phyloP scores from a whole-genome alignment of 495 filamentous ascomycete species.

The Podospora appendiculata region DNA sequence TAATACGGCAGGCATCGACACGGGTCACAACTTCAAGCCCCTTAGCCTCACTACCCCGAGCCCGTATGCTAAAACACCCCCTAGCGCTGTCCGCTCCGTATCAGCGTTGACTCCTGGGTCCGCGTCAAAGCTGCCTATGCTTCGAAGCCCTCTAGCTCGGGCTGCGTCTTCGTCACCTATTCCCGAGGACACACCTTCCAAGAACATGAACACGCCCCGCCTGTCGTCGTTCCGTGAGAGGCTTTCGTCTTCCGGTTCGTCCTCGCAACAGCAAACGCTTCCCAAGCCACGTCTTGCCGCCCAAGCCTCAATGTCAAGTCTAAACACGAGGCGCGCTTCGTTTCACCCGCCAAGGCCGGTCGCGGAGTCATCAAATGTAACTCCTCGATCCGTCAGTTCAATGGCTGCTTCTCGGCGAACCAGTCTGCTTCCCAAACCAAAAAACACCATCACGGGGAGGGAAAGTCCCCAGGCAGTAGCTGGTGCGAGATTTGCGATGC shows the following conservation, averaged over 20 bases:
- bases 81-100: slow-evolving; percentile 23
- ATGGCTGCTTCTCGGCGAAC: slow-evolving; percentile 20
- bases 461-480: slow-evolving; percentile 33
- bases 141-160: slow-evolving; percentile 38
- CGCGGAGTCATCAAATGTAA: slow-evolving; percentile 19
- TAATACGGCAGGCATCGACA: slow-evolving; percentile 60
- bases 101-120: slow-evolving; percentile 33
- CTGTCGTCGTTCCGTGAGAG: slow-evolving; percentile 39
- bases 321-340: slow-evolving; percentile 37
- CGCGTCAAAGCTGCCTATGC: slow-evolving; percentile 34
- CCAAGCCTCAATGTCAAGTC: slow-evolving; percentile 17
- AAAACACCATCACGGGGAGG: slow-evolving; percentile 19
- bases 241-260: slow-evolving; percentile 31
- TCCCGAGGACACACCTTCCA: slow-evolving; percentile 30
- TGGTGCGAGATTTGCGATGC: slow-evolving; percentile 31
- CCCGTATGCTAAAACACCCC: slow-evolving; percentile 47
- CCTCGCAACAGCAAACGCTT: slow-evolving; percentile 19
- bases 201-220: slow-evolving; percentile 23
- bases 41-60: slow-evolving; percentile 54
- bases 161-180: slow-evolving; percentile 33
- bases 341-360: slow-evolving; percentile 32
- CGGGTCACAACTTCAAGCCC: slow-evolving; percentile 64
- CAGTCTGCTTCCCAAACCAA: slow-evolving; percentile 47
- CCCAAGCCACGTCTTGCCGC: slow-evolving; percentile 27
- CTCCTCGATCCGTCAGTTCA: slow-evolving; percentile 1